Conservation (phyloP, 1,284 basidiomycete genomes). For the Irpex rosettiformis region DNA sequence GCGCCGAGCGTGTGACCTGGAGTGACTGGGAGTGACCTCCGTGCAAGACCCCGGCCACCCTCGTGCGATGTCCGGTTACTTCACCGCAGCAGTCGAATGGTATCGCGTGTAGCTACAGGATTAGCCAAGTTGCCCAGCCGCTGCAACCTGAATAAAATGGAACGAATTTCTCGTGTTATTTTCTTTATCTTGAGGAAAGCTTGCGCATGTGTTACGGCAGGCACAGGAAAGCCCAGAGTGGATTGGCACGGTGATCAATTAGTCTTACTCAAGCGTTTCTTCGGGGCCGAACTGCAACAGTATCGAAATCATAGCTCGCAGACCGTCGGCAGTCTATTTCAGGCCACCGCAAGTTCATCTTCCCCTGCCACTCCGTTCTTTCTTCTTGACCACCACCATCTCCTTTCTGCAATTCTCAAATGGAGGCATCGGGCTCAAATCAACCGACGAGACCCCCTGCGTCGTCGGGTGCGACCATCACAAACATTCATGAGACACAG, state of each 20-base stretch:
- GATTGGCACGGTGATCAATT: neutral
- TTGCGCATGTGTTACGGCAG: neutral
- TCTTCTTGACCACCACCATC: constrained; percentile 9
- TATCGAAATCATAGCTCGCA: constrained; percentile 6
- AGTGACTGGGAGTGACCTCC: too few species aligned
- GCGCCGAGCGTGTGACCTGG: too few species aligned
- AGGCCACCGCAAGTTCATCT: constrained; percentile 1
- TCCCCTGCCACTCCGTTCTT: constrained; percentile 4
- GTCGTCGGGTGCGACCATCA: constrained; percentile 1
- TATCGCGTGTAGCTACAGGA: too few species aligned
- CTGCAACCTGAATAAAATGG: too few species aligned
- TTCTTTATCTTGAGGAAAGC: neutral
- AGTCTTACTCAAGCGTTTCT: constrained; percentile 4
- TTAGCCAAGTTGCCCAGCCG: too few species aligned
- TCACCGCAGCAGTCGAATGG: too few species aligned
- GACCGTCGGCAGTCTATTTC: constrained; percentile 9
- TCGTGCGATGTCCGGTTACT: too few species aligned
- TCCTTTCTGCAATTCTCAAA: constrained; percentile 4
- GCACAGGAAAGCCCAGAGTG: neutral
- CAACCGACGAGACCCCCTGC: constrained; percentile 6
- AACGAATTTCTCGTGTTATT: neutral
- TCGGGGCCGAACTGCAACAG: constrained; percentile 10
- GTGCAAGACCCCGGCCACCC: too few species aligned
- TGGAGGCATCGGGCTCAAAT: neutral
- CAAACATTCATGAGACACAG: neutral